Conservation (phyloP, 2,329 filamentous ascomycete genomes). For the Tricladium varicosporioides region DNA sequence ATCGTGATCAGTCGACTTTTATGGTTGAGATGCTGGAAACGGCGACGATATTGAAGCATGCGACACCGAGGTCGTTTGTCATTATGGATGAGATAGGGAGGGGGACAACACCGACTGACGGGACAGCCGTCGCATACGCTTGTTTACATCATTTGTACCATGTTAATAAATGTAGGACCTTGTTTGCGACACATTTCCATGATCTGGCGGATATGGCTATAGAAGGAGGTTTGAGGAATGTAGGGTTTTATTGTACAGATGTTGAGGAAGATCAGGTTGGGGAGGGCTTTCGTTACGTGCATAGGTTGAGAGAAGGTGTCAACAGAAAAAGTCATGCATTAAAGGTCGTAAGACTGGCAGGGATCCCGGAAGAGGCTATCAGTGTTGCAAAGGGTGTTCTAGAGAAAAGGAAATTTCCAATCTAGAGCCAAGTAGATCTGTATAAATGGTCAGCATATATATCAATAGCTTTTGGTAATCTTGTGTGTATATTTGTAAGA, state of each 20-base stretch:
- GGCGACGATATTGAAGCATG: constrained; percentile 80
- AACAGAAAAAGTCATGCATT: constrained; percentile 88
- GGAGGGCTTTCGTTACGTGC: constrained; percentile 80
- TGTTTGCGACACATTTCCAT: constrained; percentile 98
- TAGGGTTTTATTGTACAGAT: constrained; percentile 76
- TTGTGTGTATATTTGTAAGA: constrained; percentile 45
- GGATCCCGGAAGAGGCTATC: constrained; percentile 72
- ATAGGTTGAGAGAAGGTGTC: constrained; percentile 76
- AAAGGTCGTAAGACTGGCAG: constrained; percentile 88
- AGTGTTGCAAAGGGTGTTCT: constrained; percentile 51
- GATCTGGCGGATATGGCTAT: constrained; percentile 72
- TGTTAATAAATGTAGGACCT: constrained; percentile 71
- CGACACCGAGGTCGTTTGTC: constrained; percentile 81
- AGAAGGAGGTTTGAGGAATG: constrained; percentile 44
- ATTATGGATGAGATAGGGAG: constrained; percentile 98
- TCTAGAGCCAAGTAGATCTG: constrained; percentile 37
- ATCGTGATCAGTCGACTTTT: constrained; percentile 91
- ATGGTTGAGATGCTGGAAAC: constrained; percentile 99
- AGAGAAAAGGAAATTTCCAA: constrained; percentile 11
- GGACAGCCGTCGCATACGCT: constrained; percentile 84
- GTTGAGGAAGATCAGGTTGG: constrained; percentile 65
- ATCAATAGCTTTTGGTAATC: neutral
- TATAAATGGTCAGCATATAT: constrained; percentile 51
- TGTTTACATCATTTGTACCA: constrained; percentile 80
- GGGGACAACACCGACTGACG: constrained; percentile 91